Conservation (phyloP, 2,329 filamentous ascomycete genomes). For the Penicillium sp. region DNA sequence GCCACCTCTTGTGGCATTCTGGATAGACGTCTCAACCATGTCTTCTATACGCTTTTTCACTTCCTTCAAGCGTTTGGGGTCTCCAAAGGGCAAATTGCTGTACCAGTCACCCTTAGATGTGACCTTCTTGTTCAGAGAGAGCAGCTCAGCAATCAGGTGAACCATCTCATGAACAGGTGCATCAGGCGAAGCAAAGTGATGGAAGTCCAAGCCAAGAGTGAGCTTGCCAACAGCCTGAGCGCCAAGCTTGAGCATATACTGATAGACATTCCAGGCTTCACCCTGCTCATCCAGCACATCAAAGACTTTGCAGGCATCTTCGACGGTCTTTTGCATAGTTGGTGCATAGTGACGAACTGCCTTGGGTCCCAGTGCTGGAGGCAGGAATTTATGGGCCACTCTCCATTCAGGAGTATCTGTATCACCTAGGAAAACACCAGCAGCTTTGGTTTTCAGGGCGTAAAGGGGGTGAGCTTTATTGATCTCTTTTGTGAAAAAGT, state of each 20-base stretch:
- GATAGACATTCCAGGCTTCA: conserved; percentile 51
- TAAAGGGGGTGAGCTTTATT: conserved; percentile 31
- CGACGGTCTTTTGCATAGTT: conserved; percentile 57
- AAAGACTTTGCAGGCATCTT: conserved; percentile 51
- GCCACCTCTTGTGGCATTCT: conserved; percentile 15
- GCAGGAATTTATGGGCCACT: conserved; percentile 57
- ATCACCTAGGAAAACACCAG: conserved; percentile 35
- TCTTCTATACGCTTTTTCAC: conserved; percentile 7
- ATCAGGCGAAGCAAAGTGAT: conserved; percentile 46
- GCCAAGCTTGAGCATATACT: conserved; percentile 51
- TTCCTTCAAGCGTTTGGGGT: conserved; percentile 33
- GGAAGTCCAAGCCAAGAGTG: conserved; percentile 46
- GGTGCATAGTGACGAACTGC: conserved; percentile 50
- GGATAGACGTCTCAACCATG: conserved; percentile 19
- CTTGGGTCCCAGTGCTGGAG: conserved; percentile 20
- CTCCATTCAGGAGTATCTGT: conserved; percentile 34
- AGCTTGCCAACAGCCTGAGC: conserved; percentile 48
- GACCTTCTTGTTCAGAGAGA: conserved; percentile 61
- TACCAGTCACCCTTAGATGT: conserved; percentile 59
- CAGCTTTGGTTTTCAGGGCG: conserved; percentile 25
- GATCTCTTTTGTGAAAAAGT: conserved; percentile 57
- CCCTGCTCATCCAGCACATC: conserved; percentile 49
- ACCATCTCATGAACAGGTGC: conserved; percentile 55
- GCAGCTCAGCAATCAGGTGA: conserved; percentile 48
- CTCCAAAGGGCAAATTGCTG: conserved; percentile 57